Conservation (phyloP, 805 yeast species). For the Saccharomyces paradoxus region DNA sequence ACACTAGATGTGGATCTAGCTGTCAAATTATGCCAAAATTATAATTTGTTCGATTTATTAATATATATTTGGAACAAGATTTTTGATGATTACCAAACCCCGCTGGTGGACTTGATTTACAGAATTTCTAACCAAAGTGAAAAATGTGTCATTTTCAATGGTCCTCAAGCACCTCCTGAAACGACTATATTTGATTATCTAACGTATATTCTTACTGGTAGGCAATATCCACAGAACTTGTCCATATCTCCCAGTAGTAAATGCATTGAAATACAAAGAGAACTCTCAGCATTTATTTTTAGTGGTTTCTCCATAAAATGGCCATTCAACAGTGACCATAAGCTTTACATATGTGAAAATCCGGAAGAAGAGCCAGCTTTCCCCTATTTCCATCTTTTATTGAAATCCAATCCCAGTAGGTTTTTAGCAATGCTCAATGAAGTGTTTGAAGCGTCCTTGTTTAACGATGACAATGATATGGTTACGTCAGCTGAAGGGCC, state of each 20-base stretch:
- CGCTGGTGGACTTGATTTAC: conserved; percentile 51
- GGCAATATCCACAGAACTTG: conserved; percentile 70
- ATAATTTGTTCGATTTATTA: conserved; percentile 52
- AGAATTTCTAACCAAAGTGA: conserved; percentile 20
- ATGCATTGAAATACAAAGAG: not conserved
- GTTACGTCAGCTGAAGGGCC: conserved; percentile 13
- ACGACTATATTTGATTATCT: conserved; percentile 50
- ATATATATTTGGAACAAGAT: conserved; percentile 66
- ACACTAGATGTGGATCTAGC: conserved; percentile 75
- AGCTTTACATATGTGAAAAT: conserved; percentile 29
- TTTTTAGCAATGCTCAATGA: conserved; percentile 67
- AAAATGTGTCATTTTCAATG: conserved; percentile 11
- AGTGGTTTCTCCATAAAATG: conserved; percentile 44
- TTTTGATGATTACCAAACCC: conserved; percentile 63
- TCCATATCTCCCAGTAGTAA: conserved; percentile 28
- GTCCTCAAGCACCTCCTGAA: conserved; percentile 10
- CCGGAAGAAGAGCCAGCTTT: conserved; percentile 43
- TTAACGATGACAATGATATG: conserved; percentile 48
- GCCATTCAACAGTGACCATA: conserved; percentile 35
- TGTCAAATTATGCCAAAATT: conserved; percentile 47
- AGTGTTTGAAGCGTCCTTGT: conserved; percentile 69
- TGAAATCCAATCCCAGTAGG: conserved; percentile 49
- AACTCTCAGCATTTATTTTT: conserved; percentile 36
- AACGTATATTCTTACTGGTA: conserved; percentile 62
- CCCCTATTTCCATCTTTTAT: conserved; percentile 57